A percentile compares a stretch with the other conserved stretches of the same genome.
Evolutionary conservation across 768 basidiomycete genomes (phyloP).

Genomic region (Boletus sensibilis): DNA sequence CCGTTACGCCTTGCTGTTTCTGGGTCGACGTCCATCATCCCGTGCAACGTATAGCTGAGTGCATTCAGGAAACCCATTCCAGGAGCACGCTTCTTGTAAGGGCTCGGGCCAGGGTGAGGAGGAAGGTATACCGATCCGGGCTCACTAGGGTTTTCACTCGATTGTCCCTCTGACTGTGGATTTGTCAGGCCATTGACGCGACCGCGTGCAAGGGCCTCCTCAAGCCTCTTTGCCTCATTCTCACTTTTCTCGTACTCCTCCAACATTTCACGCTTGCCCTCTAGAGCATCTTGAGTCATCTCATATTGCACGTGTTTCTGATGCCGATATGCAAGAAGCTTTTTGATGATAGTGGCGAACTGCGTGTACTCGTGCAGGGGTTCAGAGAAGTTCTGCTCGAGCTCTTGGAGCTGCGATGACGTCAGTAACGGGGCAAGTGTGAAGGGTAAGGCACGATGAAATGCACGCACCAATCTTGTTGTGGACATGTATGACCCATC

Average conservation of each 20-base stretch:
- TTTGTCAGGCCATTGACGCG: slow-evolving; percentile 34
- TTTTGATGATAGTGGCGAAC: slow-evolving; percentile 93
- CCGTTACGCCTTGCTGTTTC: slow-evolving; percentile 91
- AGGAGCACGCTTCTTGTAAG: slow-evolving; percentile 58
- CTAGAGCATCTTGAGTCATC: slow-evolving; percentile 90
- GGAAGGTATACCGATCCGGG: slow-evolving; percentile 56
- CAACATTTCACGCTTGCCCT: slow-evolving; percentile 77
- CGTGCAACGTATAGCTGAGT: slow-evolving; percentile 90
- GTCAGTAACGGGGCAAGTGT: slow-evolving; percentile 6
- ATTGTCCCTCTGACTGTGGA: slow-evolving; percentile 30
- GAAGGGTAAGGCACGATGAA: slow-evolving; percentile 1
- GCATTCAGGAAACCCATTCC: slow-evolving; percentile 89
- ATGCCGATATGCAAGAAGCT: slow-evolving; percentile 89
- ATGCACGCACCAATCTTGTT: slow-evolving; percentile 68
- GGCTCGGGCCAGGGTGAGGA: slow-evolving; percentile 78
- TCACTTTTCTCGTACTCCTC: slow-evolving; percentile 93
- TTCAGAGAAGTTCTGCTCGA: slow-evolving; percentile 94
- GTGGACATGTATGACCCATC: slow-evolving; percentile 94
- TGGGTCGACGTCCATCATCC: slow-evolving; percentile 99
- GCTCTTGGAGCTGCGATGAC: slow-evolving; percentile 72
- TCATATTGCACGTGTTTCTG: slow-evolving; percentile 98
- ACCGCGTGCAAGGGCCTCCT: slow-evolving; percentile 76
- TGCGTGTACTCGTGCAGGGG: slow-evolving; percentile 95
- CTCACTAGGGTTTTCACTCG: slow-evolving; percentile 39
- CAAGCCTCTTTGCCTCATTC: slow-evolving; percentile 82